Base-by-base conservation (phyloP, 805 yeast species). In the Suhomyces xylopsoci region DNA sequence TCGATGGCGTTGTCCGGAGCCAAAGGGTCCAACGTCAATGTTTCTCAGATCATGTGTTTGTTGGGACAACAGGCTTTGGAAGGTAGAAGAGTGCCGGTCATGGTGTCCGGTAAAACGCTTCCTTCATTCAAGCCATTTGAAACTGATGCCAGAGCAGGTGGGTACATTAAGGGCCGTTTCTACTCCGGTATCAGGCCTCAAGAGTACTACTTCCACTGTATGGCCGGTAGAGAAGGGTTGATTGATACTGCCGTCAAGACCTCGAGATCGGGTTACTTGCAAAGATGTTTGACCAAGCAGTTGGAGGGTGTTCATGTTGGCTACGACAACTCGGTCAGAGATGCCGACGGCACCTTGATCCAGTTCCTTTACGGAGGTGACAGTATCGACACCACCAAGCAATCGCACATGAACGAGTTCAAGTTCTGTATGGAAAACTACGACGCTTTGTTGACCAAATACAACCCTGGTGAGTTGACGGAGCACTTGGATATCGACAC, bases 191-290 rank as follows among this genome's bases (percentile, higher is more conserved):
- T 94, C 61, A 84, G 90, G 70, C 99, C 99, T 4, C 99, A 94
- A 74, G 99, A 94, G 72, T 94, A 96, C 74, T 94, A 92, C 69
- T 94, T 96, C 94, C 99, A 94, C 77, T 94, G 98, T 80, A 94
- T 94, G 99, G 99, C 99, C 51, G 99, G 99, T 75, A 88, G 99
- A 79, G 99, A 94, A 80, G 99, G 99, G 77, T 83, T 94, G 66
- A 94, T 94, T 76, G 99, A 94, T 81, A 94, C 99, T 55, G 99
- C 99, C 48, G 99, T 94, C 58, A 94, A 94, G 76, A 94, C 99
- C 8, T 90, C 97, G 19, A 86, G 97, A 75, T 92, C 98, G 55
- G 99, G 99, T 67, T 94, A 94, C 74, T 81, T 94, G 71, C 99
- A 94, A 77, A 86, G 99, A 77, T 96, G 99, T 82, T 81, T 94